Evolutionary conservation across 2,329 filamentous ascomycete species (phyloP), one percentile per base, ranked within the genome.

Genomic region (Penicillium sp.): DNA sequence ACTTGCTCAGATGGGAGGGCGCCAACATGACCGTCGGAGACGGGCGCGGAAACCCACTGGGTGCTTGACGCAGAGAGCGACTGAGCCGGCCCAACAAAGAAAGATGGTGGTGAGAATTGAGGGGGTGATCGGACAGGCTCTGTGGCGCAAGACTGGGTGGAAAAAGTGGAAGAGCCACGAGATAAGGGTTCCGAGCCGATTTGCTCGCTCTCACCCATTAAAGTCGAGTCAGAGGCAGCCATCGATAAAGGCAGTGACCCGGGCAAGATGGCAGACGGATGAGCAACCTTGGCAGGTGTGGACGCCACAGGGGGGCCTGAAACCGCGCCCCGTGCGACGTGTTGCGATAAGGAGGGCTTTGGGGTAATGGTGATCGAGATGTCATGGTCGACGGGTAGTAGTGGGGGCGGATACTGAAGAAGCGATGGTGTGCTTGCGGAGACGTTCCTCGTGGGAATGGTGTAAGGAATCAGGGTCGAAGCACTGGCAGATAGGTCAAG

Each of bases 201-300:
- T 27, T 34, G 47, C 8, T 71, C 67, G 5, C 64, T 64, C 13
- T 51, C 47, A 39, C 64, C 65, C 9, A 61, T 57, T 9, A 56
- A 45, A 1, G 59, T 53, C 8, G 49, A 33, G 32, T 60, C 56
- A 2, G 51, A 33, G 5, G 39, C 33, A 2, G 52, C 43, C 6
- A 58, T 46, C 8, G 58, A 54, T 6, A 62, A 57, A 9, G 64
- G 59, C 3, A 63, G 59, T n/a, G 58, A 47, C 4, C 63, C 61
- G 1, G 66, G 66, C 63, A 68, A 62, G 27, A 68, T 59, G 3
- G 64, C 64, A 29, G 66, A 67, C 12, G 66, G 64, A 43, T 67
- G 65, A 9, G 54, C 39, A 3, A 61, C 45, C 3, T 54, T 29
- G 12, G 29, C 50, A 5, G 54, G 33, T 18, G 47, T 49, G 11